A percentile compares a stretch with the other conserved stretches of the same genome.
Evolutionary conservation across 345 rosid species (phyloP).

Genomic region (Acer negundo): DNA sequence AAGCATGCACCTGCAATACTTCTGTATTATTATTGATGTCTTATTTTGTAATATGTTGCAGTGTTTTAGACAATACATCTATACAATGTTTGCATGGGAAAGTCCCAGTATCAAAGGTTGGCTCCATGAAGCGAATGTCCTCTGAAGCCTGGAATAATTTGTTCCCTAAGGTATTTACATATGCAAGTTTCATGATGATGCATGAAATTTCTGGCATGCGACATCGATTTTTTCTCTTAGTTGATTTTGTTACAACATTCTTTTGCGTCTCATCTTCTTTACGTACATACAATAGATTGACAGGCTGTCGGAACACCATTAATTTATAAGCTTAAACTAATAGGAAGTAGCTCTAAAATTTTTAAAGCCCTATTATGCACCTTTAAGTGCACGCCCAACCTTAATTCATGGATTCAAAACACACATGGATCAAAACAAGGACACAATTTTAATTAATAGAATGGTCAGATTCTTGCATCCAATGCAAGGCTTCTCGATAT

Average conservation of each 20-base stretch:
- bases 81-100: constrained; percentile 85
- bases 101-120: constrained; percentile 68
- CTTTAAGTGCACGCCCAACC: background rate
- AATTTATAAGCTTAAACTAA: background rate
- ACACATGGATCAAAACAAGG: background rate
- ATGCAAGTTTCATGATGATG: background rate
- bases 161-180: constrained; percentile 62
- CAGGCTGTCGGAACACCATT: background rate
- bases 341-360: background rate
- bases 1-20: background rate
- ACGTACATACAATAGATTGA: background rate
- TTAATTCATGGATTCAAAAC: background rate
- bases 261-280: background rate
- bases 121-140: constrained; percentile 78
- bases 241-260: background rate
- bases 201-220: constrained; percentile 4
- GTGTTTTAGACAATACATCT: constrained; percentile 69
- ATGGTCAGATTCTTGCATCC: background rate
- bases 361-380: background rate
- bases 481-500: background rate
- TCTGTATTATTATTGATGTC: background rate
- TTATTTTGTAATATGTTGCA: constrained; percentile 24
- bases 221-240: constrained; percentile 14
- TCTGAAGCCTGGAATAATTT: constrained; percentile 75
- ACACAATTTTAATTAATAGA: background rate